Evolutionary conservation across 805 yeast species (phyloP), one percentile per base, ranked within the genome.

Genomic region (Ogataea pignaliae): DNA sequence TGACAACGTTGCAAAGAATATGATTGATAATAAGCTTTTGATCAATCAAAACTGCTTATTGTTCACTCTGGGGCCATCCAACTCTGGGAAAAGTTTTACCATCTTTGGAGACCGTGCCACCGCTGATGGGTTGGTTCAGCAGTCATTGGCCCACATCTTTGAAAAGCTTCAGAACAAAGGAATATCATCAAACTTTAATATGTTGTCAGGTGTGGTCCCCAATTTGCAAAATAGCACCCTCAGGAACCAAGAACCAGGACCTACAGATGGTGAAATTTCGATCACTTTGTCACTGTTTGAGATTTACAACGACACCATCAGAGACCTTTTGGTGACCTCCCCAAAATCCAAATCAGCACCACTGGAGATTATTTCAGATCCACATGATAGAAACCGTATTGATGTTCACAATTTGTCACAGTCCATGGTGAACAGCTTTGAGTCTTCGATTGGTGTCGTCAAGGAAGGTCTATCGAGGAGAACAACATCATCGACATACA

Each of bases 201-300:
- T 21, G 15, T 31, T 54, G 34, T 14, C 39, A 9, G 38, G 40
- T 11, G 17, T 47, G 21, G 35, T 54, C 21, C 46, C 46, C 34
- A 54, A 52, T 29, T 41, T 55, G 14, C 47, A 50, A 11, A 34
- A 45, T 31, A 30, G 45, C 10, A 29, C 30, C 18, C 10, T 29
- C 16, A 28, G 12, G 9, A 14, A 17, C 10, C 39, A 29, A 12
- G 18, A 14, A 9, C 7, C 26, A 7, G 26, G 7, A 5, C 26
- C 26, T 7, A 21, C 26, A 21, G 51, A 49, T 35, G 48, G 50
- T 6, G 48, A 52, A 30, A 49, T 49, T 29, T 78, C 72, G 0
- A 57, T 77, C 16, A 70, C 77, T 1, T 21, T 78, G n/a, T 72
- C 80, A 3, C 71, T 76, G 65, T 74, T 73, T 55, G 82, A 78